phyloP scores from a whole-genome alignment of 768 basidiomycete species.

The Epithele typhae region DNA sequence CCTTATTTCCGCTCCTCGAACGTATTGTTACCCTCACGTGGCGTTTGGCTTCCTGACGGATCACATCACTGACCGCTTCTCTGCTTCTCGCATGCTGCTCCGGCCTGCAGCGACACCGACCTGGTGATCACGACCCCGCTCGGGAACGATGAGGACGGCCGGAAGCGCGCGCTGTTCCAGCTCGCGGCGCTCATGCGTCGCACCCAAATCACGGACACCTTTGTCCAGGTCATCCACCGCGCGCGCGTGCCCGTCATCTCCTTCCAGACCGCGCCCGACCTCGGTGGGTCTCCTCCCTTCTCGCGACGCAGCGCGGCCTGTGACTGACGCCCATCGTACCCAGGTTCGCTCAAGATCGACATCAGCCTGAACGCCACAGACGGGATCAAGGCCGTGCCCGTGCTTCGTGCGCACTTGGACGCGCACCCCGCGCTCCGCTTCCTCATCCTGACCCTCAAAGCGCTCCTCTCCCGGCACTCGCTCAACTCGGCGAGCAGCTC shows the following conservation, averaged over 20 bases:
- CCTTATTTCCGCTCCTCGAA: too few species aligned
- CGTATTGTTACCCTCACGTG: too few species aligned
- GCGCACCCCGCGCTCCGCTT: conserved; percentile 55
- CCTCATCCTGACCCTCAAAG: conserved; percentile 60
- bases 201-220: conserved; percentile 38
- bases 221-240: conserved; percentile 41
- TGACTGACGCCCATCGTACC: not conserved
- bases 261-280: conserved; percentile 42
- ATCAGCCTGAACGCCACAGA: conserved; percentile 61
- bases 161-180: conserved; percentile 42
- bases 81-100: too few species aligned
- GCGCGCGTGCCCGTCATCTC: conserved; percentile 64
- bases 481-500: conserved; percentile 62
- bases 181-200: conserved; percentile 43
- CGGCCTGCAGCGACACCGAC: conserved; percentile 53
- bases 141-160: conserved; percentile 28
- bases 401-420: conserved; percentile 49
- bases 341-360: conserved; percentile 59
- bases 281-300: conserved; percentile 26
- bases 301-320: not conserved
- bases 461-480: conserved; percentile 49
- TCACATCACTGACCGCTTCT: too few species aligned
- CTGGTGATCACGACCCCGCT: conserved; percentile 41
- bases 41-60: too few species aligned
- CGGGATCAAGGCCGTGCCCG: conserved; percentile 46